Base-by-base conservation (phyloP, 768 basidiomycete species). In the Pisolithus orientalis region DNA sequence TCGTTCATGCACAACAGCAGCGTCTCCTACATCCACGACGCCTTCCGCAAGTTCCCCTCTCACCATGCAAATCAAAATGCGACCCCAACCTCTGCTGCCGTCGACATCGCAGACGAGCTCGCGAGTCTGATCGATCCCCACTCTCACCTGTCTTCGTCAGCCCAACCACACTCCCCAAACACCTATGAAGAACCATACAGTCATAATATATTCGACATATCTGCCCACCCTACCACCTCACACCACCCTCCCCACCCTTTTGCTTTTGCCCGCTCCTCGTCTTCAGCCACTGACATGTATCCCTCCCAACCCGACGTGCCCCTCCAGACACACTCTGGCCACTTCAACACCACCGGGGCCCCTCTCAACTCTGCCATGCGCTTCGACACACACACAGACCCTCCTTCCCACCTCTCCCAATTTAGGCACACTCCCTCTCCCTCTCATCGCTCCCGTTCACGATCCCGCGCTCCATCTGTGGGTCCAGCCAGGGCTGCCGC, bases 51-150 rank as follows among this genome's bases (percentile, higher is more conserved):
- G 63, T 78, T 81, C 62, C 70, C 73, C 50, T 56, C 55, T 8
- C 34, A 56, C 0, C 57, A 59, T 10, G 61, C 52, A 3, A 29
- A 60, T 1, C 61, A 59, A 40, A 55, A 32, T 40, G 38, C 52
- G 25, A 8, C 59, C 49, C 0, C 54, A 43, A 58, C 49, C 49
- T 49, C 47, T 39, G 49, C 40, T 8, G 25, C 50, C 27, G 75
- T 79, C 65, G 84, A 88, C 66, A 80, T 87, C 58, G 69, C 73
- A 39, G 85, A 88, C 66, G 88, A 89, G 56, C 78, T 88, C 32
- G 84, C 80, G 1, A 75, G 67, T 9, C 75, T 87, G 55, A 82
- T 85, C 66, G 73, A 67, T 51, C 57, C 69, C 1, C 57, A 64
- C 62, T 55, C 62, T 4, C 65, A 66, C 53, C 43, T 58, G 34